phyloP scores from a whole-genome alignment of 2,329 filamentous ascomycete genomes.

The Acarospora socialis region DNA sequence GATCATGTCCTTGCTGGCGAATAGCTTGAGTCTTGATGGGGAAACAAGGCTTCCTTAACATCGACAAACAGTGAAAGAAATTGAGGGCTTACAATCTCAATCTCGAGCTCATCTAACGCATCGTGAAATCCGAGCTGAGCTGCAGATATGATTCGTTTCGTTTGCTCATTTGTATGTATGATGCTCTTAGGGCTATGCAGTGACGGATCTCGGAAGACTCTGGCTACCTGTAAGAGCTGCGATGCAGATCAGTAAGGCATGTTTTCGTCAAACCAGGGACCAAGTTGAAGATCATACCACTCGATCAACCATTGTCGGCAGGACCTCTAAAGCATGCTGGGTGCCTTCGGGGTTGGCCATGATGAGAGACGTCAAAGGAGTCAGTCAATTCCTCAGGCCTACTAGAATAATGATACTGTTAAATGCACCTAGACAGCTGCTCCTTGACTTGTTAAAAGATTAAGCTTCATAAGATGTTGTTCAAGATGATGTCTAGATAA shows the following conservation, averaged over 20 bases:
- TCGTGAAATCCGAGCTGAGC: slow-evolving; percentile 33
- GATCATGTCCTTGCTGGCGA: too few relatives aligned
- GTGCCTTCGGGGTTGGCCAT: slow-evolving; percentile 10
- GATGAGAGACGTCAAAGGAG: too few relatives aligned
- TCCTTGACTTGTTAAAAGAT: too few relatives aligned
- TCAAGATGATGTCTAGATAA: too few relatives aligned
- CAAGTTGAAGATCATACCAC: slow-evolving; percentile 30
- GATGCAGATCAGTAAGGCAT: too few relatives aligned
- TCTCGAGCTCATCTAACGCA: slow-evolving; percentile 37
- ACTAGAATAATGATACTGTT: too few relatives aligned
- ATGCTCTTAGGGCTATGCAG: slow-evolving; percentile 19
- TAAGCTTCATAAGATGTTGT: too few relatives aligned
- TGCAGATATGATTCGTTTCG: slow-evolving; percentile 24
- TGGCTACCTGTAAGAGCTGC: slow-evolving; percentile 31
- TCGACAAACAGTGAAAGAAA: not conserved
- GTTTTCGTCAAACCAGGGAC: too few relatives aligned
- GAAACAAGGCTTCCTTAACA: not conserved
- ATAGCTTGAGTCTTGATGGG: not conserved
- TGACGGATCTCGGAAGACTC: slow-evolving; percentile 29
- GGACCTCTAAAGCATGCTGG: slow-evolving; percentile 25
- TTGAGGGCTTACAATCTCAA: slow-evolving; percentile 25
- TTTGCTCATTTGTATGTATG: slow-evolving; percentile 20
- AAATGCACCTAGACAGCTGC: too few relatives aligned
- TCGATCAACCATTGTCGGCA: slow-evolving; percentile 34
- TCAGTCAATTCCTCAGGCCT: too few relatives aligned